Base-by-base conservation (phyloP, 2,329 filamentous ascomycete genomes). In the Apiospora phragmitis region DNA sequence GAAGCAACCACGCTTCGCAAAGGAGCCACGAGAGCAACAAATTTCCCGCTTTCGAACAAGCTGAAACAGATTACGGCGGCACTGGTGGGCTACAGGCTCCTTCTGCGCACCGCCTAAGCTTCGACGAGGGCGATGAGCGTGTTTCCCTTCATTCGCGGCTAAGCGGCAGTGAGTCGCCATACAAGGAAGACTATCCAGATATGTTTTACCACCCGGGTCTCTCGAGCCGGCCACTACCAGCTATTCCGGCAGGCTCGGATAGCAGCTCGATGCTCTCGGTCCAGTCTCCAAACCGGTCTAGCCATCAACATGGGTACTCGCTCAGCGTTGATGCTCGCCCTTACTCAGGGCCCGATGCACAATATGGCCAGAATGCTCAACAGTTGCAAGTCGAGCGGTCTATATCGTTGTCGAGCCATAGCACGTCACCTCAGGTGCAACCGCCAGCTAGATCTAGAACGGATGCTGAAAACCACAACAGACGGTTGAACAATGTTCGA, bases 121-220 rank as follows among this genome's bases (percentile, higher is more conserved):
- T 96, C 76, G 95, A 98, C 75, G 94, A 97, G 79, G 95, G 94
- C 1, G 96, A 98, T 75, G 96, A 98, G 80, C 87, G 85, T 18
- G 86, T 87, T 24, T 90, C 88, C 1, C 75, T 91, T 65, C 81
- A 88, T 78, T 85, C 88, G 9, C 87, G 83, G 70, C 86, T 82
- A 73, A 92, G 83, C 75, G 88, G 82, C 47, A 91, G 89, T 74
- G 91, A 93, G 47, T 93, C 91, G 38, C 90, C 91, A 1, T 82
- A 84, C 45, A 89, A 89, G 73, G 91, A 93, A 59, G 94, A 94
- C 70, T 93, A 94, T 72, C 93, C 93, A 24, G 96, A 97, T 76
- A 91, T 98, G 78, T 97, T 97, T 79, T 99, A 97, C 80, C 94
- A 98, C 77, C 95, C 95, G 24, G 94, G 94, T 49, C 90, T 94